Base-by-base conservation (phyloP, 768 basidiomycete genomes). In the Boletus patriciae region DNA sequence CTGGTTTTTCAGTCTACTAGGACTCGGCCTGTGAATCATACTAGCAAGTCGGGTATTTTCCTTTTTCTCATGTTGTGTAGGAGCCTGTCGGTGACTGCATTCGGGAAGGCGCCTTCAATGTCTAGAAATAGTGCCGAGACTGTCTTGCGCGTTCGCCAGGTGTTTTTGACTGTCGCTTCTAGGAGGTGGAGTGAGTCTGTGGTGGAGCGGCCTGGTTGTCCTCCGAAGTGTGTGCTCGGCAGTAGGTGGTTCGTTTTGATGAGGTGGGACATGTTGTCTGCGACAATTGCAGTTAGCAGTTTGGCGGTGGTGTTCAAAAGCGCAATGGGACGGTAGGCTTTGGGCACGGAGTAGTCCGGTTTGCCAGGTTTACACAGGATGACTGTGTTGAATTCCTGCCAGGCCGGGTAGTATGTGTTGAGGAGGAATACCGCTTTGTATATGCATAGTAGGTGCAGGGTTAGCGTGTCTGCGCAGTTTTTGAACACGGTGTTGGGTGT, bases 1-100 rank as follows among this genome's bases (percentile, higher is more conserved):
- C 11, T 19, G 0, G 66, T 66, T 0, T 18, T 18, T 19, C 64
- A 13, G 0, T 36, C 43, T 0, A 11, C 11, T 0, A 73, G 63
- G 0, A 66, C 27, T 0, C 46, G 13, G 4, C 49, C 6, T 0
- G 67, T 60, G 45, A 59, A 62, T 1, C 25, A 1, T 0, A 68
- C 38, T 2, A 65, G n/a, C 1, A 16, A 18, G 0, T 6, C 6
- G 0, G 65, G 64, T 0, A 70, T 27, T 0, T 1, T 8, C 0
- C 49, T 0, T 27, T 36, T 42, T 0, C 25, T 27, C 47, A 49
- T 49, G 36, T 49, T 49, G 23, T 49, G 46, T 3, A 48, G 13
- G 2, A 48, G 33, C 0, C 3, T 1, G 3, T 48, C 21, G 0
- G 33, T 48, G 2, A 48, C 8, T 0, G 33, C 21, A 3, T 48